A percentile compares a stretch with the other conserved stretches of the same genome.
Evolutionary conservation across 306 rosid species (phyloP).

Genomic region (Cyclanthera cordifolia): DNA sequence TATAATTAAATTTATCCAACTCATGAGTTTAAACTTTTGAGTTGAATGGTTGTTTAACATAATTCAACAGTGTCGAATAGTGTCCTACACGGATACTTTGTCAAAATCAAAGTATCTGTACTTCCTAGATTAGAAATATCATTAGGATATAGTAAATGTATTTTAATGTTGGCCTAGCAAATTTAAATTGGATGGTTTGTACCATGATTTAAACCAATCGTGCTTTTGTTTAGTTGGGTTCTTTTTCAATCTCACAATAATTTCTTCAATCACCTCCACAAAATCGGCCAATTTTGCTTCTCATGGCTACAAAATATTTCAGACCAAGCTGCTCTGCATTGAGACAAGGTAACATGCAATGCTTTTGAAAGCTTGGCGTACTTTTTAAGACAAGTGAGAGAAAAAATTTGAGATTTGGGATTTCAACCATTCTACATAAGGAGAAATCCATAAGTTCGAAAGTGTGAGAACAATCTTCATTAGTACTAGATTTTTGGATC

Average conservation of each 20-base stretch:
- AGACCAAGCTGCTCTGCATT: neutral
- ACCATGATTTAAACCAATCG: neutral
- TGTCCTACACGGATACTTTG: too few species aligned
- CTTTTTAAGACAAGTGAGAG: neutral
- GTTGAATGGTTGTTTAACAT: too few species aligned
- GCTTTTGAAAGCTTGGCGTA: neutral
- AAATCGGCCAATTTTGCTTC: neutral
- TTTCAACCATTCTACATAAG: too few species aligned
- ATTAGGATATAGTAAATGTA: neutral
- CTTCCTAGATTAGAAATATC: too few species aligned
- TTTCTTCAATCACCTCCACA: neutral
- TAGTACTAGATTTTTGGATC: too few species aligned
- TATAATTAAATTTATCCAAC: too few species aligned
- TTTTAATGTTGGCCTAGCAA: neutral
- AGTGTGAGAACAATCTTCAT: too few species aligned
- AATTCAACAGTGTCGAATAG: too few species aligned
- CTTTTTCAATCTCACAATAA: neutral
- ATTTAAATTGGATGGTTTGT: neutral
- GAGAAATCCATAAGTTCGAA: too few species aligned
- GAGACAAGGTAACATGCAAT: neutral
- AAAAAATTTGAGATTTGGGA: too few species aligned
- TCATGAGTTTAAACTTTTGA: too few species aligned
- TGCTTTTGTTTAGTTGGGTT: neutral
- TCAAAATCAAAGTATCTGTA: too few species aligned
- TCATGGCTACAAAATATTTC: neutral